phyloP scores from a whole-genome alignment of 2,329 filamentous ascomycete species.

The Monosporascus cannonballus region DNA sequence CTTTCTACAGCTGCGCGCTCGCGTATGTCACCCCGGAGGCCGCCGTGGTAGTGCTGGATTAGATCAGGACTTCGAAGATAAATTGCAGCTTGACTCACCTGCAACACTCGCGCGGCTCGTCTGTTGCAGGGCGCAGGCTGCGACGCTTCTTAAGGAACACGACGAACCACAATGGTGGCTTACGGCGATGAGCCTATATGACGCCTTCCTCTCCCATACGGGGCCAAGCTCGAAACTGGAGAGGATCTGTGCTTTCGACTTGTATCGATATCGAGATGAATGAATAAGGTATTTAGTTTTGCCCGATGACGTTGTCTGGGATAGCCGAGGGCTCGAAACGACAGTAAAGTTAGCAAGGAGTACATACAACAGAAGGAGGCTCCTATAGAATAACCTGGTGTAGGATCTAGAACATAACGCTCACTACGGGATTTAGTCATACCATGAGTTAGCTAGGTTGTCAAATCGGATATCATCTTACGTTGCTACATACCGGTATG shows the following conservation, averaged over 20 bases:
- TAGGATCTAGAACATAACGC: too few relatives aligned
- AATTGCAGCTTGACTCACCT: conserved; percentile 5
- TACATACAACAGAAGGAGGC: too few relatives aligned
- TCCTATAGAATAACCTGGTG: too few relatives aligned
- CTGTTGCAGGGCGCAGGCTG: conserved; percentile 8
- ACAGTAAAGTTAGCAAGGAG: too few relatives aligned
- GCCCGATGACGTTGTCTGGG: too few relatives aligned
- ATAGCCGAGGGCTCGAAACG: too few relatives aligned
- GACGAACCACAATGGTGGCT: conserved; percentile 9
- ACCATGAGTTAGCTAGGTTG: too few relatives aligned
- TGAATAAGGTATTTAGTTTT: background rate
- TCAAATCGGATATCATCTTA: too few relatives aligned
- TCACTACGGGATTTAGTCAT: too few relatives aligned
- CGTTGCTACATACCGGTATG: too few relatives aligned
- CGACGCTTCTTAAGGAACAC: conserved; percentile 1
- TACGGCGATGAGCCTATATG: conserved; percentile 8
- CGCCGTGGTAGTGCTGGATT: background rate
- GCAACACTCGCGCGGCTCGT: conserved; percentile 5
- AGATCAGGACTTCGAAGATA: conserved; percentile 3
- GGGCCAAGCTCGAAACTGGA: conserved; percentile 6
- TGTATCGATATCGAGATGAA: conserved; percentile 5
- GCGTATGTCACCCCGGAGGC: background rate
- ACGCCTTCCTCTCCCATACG: conserved; percentile 5
- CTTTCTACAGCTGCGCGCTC: conserved; percentile 5
- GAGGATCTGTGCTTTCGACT: conserved; percentile 9